Evolutionary conservation across 169 alveolate species (phyloP), one percentile per base, ranked within the genome.

Genomic region (Eimeria sp.): DNA sequence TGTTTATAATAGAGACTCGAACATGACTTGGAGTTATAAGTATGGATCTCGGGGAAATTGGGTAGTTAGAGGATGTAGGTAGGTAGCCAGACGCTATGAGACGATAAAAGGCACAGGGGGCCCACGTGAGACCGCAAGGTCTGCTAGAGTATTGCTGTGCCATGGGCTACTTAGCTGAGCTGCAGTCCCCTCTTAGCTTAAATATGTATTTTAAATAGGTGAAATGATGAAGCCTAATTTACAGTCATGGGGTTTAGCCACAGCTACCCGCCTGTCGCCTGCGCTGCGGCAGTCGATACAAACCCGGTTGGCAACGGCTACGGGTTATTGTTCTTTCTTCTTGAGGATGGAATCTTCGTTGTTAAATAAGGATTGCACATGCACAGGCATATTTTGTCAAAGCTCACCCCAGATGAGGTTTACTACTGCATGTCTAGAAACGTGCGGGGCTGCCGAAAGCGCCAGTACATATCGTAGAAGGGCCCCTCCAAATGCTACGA

Each of bases 221-320:
- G 6, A 40, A 73, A 73, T 40, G 57, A 34, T 27, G 43, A 73
- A 0, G 84, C 49, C 40, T 0, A 65, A 2, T 13, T 43, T 49
- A 14, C 27, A 51, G 5, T 22, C 57, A 22, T 43, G 49, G 91
- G 43, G 49, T 10, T n/a, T 83, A 27, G 58, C 16, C 6, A 7
- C 91, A 27, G 43, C 76, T 49, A 4, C 54, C n/a, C 76, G 51
- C 54, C 91, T 30, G 76, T 27, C 75, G 10, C 49, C 75, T 10
- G 54, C 91, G 75, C 54, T 83, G 72, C 76, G 91, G 47, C 58
- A 10, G 76, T 51, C 91, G 75, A 83, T 20, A 45, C 91, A 25
- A 22, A 65, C 75, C 9, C 91, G n/a, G 18, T 40, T 5, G 25
- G 58, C 84, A 18, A 57, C 25, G 54, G 30, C 30, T 30, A 54